Evolutionary conservation across 2,329 filamentous ascomycete species (phyloP), one percentile per base, ranked within the genome.

Genomic region (Nemania abortiva): DNA sequence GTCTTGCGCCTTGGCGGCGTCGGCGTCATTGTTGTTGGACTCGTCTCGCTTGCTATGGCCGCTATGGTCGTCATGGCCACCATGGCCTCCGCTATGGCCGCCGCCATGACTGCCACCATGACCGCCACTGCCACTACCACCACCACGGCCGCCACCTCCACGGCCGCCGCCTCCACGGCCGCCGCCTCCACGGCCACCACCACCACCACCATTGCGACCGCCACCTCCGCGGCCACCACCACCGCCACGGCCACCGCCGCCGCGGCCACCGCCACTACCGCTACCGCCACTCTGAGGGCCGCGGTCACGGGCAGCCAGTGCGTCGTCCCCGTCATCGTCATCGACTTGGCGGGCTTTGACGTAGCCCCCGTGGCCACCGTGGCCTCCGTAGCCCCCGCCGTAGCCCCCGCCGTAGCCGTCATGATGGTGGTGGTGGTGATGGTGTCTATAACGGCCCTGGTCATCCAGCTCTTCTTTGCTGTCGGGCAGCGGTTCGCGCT

Each of bases 351-450:
- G n/a, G 6, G 7, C 47, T 5, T 53, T 20, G 34, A 20, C 11
- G 6, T n/a, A n/a, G n/a, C n/a, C n/a, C n/a, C n/a, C n/a, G 29
- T 9, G 15, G 15, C 29, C 63, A 24, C n/a, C 55, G 18, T 37
- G 9, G 37, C 45, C 34, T 1, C 20, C 47, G 13, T 47, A 15
- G 22, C 55, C 29, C 24, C 20, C 37, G 45, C 39, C n/a, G 60
- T 60, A 31, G 20, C 29, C 24, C 3, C 53, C 13, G 27, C 39
- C 29, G 13, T 56, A 49, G 37, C 24, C 6, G 24, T 54, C 6
- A 11, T 55, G n/a, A 18, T 69, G 55, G 22, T 63, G 61, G 3
- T 68, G 61, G 1, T 56, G 45, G 3, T 65, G 52, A 20, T 42
- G 27, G 6, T 64, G 18, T 2, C 47, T 27, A 31, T 57, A 47